Evolutionary conservation across 129 eudicot species (phyloP).

Genomic region (Solidago caesia): DNA sequence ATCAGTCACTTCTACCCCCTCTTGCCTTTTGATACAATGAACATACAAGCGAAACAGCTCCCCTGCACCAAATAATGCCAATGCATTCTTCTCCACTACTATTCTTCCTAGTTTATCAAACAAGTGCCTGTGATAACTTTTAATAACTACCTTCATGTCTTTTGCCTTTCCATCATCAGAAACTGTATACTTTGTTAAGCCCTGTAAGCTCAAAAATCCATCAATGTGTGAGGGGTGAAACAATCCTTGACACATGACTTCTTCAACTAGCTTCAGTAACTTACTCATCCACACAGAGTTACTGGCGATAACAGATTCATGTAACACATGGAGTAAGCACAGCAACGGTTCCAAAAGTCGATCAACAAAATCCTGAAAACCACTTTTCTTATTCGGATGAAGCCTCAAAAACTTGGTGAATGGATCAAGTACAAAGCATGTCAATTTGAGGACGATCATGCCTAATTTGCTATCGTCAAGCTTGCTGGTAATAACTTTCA

Average conservation of each 20-base stretch:
- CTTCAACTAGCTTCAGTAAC: conserved; percentile 53
- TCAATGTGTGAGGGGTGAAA: conserved; percentile 82
- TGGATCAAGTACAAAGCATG: conserved; percentile 69
- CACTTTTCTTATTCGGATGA: conserved; percentile 70
- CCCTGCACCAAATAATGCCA: conserved; percentile 61
- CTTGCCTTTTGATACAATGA: conserved; percentile 51
- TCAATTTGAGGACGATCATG: conserved; percentile 40
- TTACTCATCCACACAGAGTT: conserved; percentile 30
- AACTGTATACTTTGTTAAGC: conserved; percentile 54
- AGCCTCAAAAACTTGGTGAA: conserved; percentile 71
- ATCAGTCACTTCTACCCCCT: conserved; percentile 40
- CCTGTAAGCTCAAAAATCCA: conserved; percentile 68
- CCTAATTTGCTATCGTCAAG: conserved; percentile 35
- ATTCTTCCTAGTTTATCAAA: conserved; percentile 69
- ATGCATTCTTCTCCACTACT: conserved; percentile 39
- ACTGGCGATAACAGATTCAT: conserved; percentile 18
- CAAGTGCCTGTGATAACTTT: conserved; percentile 84
- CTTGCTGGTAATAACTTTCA: conserved; percentile 32
- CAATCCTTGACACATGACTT: conserved; percentile 74
- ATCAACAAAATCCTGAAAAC: conserved; percentile 70
- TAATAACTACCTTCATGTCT: conserved; percentile 46
- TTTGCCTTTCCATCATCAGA: conserved; percentile 43
- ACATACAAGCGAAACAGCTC: conserved; percentile 65
- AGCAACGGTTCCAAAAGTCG: conserved; percentile 75
- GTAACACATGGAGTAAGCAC: conserved; percentile 48